These are phyloP conservation scores for Fusarium nelsonii DNA, from an alignment of 2,329 filamentous ascomycete genomes.

Conservation along the genomic window DNA sequence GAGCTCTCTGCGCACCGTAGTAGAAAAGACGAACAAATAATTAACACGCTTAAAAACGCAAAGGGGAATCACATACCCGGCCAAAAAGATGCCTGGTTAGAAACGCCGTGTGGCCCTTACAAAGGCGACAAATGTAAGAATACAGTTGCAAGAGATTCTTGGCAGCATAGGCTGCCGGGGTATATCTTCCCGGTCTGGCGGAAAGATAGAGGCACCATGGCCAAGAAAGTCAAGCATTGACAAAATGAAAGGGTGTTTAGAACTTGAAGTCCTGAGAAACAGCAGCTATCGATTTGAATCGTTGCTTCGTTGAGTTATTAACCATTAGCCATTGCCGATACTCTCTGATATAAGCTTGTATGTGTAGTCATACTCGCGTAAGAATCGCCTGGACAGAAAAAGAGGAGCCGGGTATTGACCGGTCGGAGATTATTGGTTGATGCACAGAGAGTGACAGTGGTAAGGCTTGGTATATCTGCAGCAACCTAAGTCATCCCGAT, in stretches of 20 bases:
- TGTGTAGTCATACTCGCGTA: constrained; percentile 25
- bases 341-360: constrained; percentile 16
- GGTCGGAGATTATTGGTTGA: constrained; percentile 16
- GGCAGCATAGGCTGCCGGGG: constrained; percentile 6
- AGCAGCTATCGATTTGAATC: constrained; percentile 21
- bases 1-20: constrained; percentile 23
- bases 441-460: constrained; percentile 18
- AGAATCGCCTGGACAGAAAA: constrained; percentile 14
- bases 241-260: constrained; percentile 1
- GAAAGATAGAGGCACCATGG: constrained; percentile 14
- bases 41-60: constrained; percentile 33
- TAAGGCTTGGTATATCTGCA: constrained; percentile 34
- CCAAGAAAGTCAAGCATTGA: constrained; percentile 27
- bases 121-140: constrained; percentile 29
- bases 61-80: constrained; percentile 21
- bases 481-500: constrained; percentile 21
- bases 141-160: constrained; percentile 34
- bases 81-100: constrained; percentile 28
- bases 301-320: constrained; percentile 33
- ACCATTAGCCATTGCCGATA: constrained; percentile 36
- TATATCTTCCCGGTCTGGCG: constrained; percentile 27
- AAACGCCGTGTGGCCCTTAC: constrained; percentile 30
- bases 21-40: constrained; percentile 13
- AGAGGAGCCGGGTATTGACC: constrained; percentile 16
- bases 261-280: constrained; percentile 13